Conservation (phyloP, 2,329 filamentous ascomycete genomes). For the Xylariomycetidae sp. region DNA sequence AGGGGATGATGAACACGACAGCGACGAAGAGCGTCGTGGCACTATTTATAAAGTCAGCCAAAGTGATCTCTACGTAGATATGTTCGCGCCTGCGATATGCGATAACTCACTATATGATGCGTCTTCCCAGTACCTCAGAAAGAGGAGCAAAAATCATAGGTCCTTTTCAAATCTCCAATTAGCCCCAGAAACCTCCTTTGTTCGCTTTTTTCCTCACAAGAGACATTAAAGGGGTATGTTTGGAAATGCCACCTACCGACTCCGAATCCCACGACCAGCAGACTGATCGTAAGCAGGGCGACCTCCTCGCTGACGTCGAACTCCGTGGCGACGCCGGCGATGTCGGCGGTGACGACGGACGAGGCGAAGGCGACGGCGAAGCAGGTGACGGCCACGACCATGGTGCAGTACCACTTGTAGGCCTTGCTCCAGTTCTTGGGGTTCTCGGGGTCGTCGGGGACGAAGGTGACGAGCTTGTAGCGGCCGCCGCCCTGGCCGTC, state of each 20-base stretch:
- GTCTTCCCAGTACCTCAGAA: conserved; percentile 69
- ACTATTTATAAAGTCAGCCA: conserved; percentile 2
- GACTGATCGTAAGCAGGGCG: conserved; percentile 63
- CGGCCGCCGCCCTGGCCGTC: conserved; percentile 20
- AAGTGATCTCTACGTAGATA: no score
- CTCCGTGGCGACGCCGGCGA: conserved; percentile 56
- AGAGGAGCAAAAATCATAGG: conserved; percentile 78
- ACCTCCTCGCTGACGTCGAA: conserved; percentile 71
- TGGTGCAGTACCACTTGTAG: conserved; percentile 80
- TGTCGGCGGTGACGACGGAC: conserved; percentile 73
- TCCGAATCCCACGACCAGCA: conserved; percentile 81
- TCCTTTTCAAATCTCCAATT: conserved; percentile 32
- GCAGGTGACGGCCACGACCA: conserved; percentile 74
- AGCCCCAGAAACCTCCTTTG: background rate
- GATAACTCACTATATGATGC: conserved; percentile 55
- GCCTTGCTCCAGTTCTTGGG: conserved; percentile 81
- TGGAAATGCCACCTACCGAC: conserved; percentile 45
- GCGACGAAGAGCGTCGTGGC: conserved; percentile 63
- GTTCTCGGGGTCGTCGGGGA: conserved; percentile 66
- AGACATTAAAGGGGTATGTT: background rate
- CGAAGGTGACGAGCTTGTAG: conserved; percentile 64
- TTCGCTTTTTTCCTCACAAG: conserved; percentile 1
- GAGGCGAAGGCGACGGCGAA: conserved; percentile 70
- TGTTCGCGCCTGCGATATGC: background rate
- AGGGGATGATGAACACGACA: conserved; percentile 76